Base-by-base conservation (phyloP, 2,329 filamentous ascomycete species). In the Daldinia eschscholtzii region DNA sequence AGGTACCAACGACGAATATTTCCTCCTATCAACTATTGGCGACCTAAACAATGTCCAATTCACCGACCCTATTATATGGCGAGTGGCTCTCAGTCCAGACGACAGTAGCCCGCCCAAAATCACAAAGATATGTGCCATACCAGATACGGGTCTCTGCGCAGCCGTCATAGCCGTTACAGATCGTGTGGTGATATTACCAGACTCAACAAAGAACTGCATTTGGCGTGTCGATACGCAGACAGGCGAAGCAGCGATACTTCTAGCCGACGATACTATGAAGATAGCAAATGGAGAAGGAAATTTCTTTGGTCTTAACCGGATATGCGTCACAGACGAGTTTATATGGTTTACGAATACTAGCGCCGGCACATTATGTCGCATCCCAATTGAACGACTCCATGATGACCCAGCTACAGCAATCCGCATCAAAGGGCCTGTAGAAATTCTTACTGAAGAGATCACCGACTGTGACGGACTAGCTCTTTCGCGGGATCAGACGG, bases 291-390 rank as follows among this genome's bases (percentile, higher is more conserved):
- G 58, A 3, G 70, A 64, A 1, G 76, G 74, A 2, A 68, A 71
- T 57, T 74, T 70, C 64, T 78, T 76, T 37, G 76, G 77, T 23
- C 61, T 79, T 4, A 79, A 77, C 66, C 71, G 75, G 5, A 41
- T 78, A 6, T 70, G 73, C n/a, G 30, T 79, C 33, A 62, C 70
- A 30, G 73, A 66, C 9, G 57, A 70, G 28, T 74, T 58, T 56
- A 41, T 78, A 3, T 78, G 75, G 66, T 79, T 76, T 64, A 77
- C 76, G 10, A 79, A 79, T 44, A 77, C 72, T 18, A 75, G 76
- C 55, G 65, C 59, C 13, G 77, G 77, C 61, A 71, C 23, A 15
- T 30, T 79, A 37, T 70, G 71, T 63, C 76, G 77, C 30, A 64
- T 78, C 26, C 77, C 77, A 1, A 65, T 79, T 20, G 69, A 70